Base-by-base conservation (phyloP, 805 yeast genomes). In the Pichia nakasei region DNA sequence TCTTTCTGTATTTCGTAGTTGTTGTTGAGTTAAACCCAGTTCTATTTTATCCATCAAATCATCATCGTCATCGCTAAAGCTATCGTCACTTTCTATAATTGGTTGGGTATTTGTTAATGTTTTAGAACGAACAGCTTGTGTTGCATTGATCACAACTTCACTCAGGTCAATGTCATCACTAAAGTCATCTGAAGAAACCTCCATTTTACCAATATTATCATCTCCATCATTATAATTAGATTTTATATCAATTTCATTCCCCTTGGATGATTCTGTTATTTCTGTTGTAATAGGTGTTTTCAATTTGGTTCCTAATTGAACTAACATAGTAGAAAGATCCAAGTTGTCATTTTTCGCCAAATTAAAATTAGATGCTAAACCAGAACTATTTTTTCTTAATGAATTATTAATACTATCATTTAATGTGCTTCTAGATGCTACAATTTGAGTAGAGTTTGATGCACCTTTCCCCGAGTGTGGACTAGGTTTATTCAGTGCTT, bases 381-480 rank as follows among this genome's bases (percentile, higher is more conserved):
- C n/a, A n/a, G n/a, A n/a, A 35, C 37, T 35, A 37, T 67, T 21
- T 43, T 75, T 60, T 36, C 47, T 46, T 11, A 72, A 51, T 13
- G 65, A 54, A 2, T 73, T 73, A 9, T 68, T 45, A 50, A 50
- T 47, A 38, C 59, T 59, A 26, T 58, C 57, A 47, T 58, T 52
- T 26, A 51, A 42, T 2, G 57, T 50, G 33, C 50, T 51, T 33
- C 54, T 59, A 1, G 52, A 50, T n/a, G 61, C 58, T 22, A 58
- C 53, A 9, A 58, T 53, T 26, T 42, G 41, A 2, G 41, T 38
- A 3, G 29, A 9, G 4, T 26, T 20, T 3, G 17, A 17, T 7
- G 54, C 54, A 11, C 34, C 37, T n/a, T 8, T 18, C 15, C 9
- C 31, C 8, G 17, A n/a, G 7, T 5, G 7, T 11, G 9, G 18